Conservation (phyloP, 192 early-diverging fungal genomes). For the Martensiomyces pterosporus region DNA sequence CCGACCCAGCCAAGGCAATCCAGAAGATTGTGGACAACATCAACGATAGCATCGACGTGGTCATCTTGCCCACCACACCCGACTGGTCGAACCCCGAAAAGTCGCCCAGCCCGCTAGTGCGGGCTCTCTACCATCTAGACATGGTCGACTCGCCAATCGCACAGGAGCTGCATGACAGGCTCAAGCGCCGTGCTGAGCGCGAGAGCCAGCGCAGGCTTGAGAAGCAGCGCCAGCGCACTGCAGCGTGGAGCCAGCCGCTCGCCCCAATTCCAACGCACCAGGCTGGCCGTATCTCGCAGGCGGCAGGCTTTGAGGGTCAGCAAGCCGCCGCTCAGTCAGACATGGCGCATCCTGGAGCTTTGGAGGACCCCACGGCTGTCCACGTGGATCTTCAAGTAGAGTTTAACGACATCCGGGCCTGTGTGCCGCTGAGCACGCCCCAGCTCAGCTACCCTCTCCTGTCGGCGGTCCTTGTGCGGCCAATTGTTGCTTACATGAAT, state of each 20-base stretch:
- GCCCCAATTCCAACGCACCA: conserved; percentile 26
- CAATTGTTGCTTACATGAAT: conserved; percentile 93
- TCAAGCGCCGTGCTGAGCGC: conserved; percentile 32
- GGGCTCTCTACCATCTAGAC: conserved; percentile 32
- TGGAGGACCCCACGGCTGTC: conserved; percentile 24
- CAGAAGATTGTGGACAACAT: conserved; percentile 65
- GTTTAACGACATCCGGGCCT: conserved; percentile 88
- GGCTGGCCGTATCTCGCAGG: conserved; percentile 6
- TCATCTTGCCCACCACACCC: conserved; percentile 43
- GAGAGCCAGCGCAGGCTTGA: conserved; percentile 40
- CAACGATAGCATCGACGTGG: conserved; percentile 64
- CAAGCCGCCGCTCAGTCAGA: neutral
- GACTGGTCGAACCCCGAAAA: conserved; percentile 45
- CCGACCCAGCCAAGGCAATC: conserved; percentile 49
- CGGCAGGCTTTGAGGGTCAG: neutral
- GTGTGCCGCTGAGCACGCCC: conserved; percentile 63
- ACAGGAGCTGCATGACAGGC: conserved; percentile 30
- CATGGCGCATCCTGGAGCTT: neutral
- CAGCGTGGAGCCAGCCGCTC: conserved; percentile 43
- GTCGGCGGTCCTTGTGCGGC: conserved; percentile 80
- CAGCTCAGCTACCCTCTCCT: conserved; percentile 71
- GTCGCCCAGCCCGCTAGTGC: conserved; percentile 39
- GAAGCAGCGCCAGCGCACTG: conserved; percentile 39
- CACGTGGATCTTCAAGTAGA: conserved; percentile 76
- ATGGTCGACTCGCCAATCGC: conserved; percentile 42